These are phyloP conservation scores for Trifolium subterraneum DNA, from an alignment of 306 rosid species.

Conservation along the genomic window DNA sequence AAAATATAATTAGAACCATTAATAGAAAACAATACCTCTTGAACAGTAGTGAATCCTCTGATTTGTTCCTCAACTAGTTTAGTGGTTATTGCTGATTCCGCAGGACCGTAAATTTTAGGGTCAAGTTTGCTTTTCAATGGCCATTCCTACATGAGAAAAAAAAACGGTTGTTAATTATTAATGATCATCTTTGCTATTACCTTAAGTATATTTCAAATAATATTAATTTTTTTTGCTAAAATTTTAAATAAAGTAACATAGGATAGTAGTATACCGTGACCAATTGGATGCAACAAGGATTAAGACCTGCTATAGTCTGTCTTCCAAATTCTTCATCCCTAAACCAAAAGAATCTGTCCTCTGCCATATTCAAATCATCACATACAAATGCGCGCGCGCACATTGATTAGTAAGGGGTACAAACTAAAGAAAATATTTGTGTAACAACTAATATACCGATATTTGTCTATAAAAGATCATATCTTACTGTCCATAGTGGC, in stretches of 20 bases:
- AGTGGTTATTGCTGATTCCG: slow-evolving; percentile 68
- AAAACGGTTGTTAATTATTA: neutral
- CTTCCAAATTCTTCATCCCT: slow-evolving; percentile 82
- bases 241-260: neutral
- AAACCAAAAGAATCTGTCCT: slow-evolving; percentile 87
- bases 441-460: neutral
- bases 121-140: slow-evolving; percentile 82
- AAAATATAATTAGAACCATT: neutral
- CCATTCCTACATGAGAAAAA: slow-evolving; percentile 74
- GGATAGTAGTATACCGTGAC: slow-evolving; percentile 61
- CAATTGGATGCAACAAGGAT: slow-evolving; percentile 69
- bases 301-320: slow-evolving; percentile 91
- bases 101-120: slow-evolving; percentile 69
- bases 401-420: neutral
- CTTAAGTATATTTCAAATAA: neutral
- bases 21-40: slow-evolving; percentile 57
- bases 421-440: too few relatives aligned
- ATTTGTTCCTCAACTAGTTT: slow-evolving; percentile 66
- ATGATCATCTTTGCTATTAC: neutral
- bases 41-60: slow-evolving; percentile 48
- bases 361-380: slow-evolving; percentile 39
- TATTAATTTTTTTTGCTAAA: neutral
- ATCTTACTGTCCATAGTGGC: slow-evolving; percentile 57
- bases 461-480: neutral
- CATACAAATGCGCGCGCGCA: neutral